phyloP scores from a whole-genome alignment of 345 rosid genomes.

The Murraya koenigii region DNA sequence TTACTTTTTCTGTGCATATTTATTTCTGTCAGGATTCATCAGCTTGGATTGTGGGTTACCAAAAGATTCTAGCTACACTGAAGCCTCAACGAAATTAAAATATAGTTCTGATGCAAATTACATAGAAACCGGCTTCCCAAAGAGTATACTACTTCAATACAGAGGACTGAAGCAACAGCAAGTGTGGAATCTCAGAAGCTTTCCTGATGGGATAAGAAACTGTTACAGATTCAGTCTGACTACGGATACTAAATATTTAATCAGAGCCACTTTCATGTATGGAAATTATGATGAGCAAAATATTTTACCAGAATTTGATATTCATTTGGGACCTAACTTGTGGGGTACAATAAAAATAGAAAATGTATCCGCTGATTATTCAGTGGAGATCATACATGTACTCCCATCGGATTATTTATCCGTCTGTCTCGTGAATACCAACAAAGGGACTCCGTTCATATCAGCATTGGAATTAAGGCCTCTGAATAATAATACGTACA shows the following conservation, averaged over 20 bases:
- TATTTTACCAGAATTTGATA: conserved; percentile 38
- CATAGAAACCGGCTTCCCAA: conserved; percentile 26
- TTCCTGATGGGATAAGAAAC: conserved; percentile 34
- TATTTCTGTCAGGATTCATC: conserved; percentile 34
- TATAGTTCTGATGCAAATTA: conserved; percentile 32
- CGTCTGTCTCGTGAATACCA: conserved; percentile 48
- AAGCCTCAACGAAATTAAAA: conserved; percentile 26
- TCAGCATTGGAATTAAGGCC: conserved; percentile 49
- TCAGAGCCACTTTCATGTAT: conserved; percentile 48
- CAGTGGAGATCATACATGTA: conserved; percentile 36
- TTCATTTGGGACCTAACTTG: conserved; percentile 41
- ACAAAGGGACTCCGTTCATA: conserved; percentile 42
- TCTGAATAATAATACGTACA: conserved; percentile 20
- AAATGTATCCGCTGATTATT: conserved; percentile 1
- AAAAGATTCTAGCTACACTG: conserved; percentile 21
- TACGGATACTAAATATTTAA: conserved; percentile 33
- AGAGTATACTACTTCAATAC: conserved; percentile 24
- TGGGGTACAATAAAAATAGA: conserved; percentile 30
- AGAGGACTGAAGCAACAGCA: conserved; percentile 8
- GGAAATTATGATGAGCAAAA: conserved; percentile 48
- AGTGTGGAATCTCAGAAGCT: conserved; percentile 32
- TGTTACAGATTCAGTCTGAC: conserved; percentile 28
- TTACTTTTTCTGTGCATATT: neutral
- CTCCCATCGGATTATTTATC: conserved; percentile 27
- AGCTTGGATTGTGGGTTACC: conserved; percentile 46